A percentile compares a stretch with the other conserved stretches of the same genome.
phyloP scores from a whole-genome alignment of 176 grass and related monocot species.

The Poa pratensis region DNA sequence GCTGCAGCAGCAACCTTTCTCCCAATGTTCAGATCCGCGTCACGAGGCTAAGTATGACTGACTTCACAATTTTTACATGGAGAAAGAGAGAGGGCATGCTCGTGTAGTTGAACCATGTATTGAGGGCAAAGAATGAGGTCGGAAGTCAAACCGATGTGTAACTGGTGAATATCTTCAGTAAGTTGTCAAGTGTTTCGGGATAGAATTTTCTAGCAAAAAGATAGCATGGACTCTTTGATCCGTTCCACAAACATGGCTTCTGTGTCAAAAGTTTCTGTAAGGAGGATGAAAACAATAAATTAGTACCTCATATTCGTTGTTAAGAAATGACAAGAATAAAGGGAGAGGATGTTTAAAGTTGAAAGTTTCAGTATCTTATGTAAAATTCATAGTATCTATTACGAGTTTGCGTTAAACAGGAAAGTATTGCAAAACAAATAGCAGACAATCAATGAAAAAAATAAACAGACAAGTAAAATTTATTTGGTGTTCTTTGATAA shows the following conservation, averaged over 20 bases:
- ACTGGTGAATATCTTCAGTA: conserved; percentile 83
- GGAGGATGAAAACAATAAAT: conserved; percentile 8
- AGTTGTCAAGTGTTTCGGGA: conserved; percentile 74
- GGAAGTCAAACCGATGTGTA: conserved; percentile 74
- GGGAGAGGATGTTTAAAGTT: not conserved
- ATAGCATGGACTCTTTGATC: conserved; percentile 92
- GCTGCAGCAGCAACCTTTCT: conserved; percentile 40
- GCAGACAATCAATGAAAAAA: not conserved
- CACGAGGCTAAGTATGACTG: conserved; percentile 52
- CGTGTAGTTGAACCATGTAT: conserved; percentile 24
- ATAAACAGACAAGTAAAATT: not conserved
- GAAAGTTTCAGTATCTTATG: conserved; percentile 10
- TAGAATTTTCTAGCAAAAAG: conserved; percentile 95
- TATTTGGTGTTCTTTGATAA: conserved; percentile 5
- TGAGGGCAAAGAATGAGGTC: conserved; percentile 49
- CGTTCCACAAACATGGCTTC: conserved; percentile 90
- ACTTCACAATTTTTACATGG: conserved; percentile 75
- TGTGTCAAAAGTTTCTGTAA: conserved; percentile 70
- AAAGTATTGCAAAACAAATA: not conserved
- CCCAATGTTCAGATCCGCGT: conserved; percentile 46
- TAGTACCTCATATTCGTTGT: conserved; percentile 1
- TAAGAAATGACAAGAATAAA: not conserved
- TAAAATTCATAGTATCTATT: not conserved
- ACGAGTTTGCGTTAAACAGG: not conserved
- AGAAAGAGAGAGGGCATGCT: not conserved